These are phyloP conservation scores for Castanospermum australe DNA, from an alignment of 306 rosid species.

Conservation along the genomic window DNA sequence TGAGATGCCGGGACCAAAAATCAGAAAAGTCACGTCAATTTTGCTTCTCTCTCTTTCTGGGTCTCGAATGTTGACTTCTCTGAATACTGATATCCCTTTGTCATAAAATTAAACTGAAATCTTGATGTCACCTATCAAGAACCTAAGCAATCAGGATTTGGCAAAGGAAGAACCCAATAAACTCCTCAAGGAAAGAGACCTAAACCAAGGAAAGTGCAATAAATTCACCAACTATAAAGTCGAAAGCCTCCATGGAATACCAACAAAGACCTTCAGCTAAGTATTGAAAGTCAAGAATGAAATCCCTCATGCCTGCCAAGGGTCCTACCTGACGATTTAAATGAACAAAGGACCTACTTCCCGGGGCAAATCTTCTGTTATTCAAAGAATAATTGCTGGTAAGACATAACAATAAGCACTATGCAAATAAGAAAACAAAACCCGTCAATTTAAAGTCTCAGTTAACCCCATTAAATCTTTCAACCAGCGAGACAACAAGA, in stretches of 20 bases:
- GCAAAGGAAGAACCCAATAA: constrained; percentile 30
- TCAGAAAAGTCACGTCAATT: not conserved
- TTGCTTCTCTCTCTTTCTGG: constrained; percentile 8
- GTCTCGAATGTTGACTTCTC: not conserved
- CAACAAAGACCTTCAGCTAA: constrained; percentile 38
- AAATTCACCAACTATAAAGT: constrained; percentile 36
- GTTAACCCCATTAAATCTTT: constrained; percentile 20
- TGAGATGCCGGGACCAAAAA: constrained; percentile 10
- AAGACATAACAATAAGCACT: constrained; percentile 7
- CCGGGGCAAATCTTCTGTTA: constrained; percentile 14
- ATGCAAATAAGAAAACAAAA: constrained; percentile 14
- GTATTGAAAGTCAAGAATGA: constrained; percentile 39
- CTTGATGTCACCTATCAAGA: constrained; percentile 16
- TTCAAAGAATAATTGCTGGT: not conserved
- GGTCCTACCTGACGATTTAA: constrained; percentile 9
- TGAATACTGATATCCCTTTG: constrained; percentile 1
- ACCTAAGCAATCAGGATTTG: constrained; percentile 32
- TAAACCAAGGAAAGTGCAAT: constrained; percentile 33
- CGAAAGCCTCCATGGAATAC: constrained; percentile 40
- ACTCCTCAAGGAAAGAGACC: constrained; percentile 35
- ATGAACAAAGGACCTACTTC: not conserved
- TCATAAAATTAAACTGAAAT: constrained; percentile 1
- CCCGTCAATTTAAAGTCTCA: not conserved
- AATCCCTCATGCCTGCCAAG: constrained; percentile 32
- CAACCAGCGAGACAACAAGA: not conserved